Conservation (phyloP, 2,329 filamentous ascomycete species). For the Ophiostoma populinum region DNA sequence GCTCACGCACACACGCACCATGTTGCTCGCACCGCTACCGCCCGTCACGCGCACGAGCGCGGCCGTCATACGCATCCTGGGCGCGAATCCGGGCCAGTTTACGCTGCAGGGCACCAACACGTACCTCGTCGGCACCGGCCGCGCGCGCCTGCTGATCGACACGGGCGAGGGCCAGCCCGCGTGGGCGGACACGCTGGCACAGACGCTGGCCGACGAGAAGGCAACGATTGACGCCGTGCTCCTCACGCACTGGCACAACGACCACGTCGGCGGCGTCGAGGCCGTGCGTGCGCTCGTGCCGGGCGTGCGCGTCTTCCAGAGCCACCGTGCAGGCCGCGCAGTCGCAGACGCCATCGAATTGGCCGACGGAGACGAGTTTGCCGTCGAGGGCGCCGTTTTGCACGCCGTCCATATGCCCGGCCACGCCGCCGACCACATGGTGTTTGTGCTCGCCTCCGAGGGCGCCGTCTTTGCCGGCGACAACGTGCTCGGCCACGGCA, state of each 20-base stretch:
- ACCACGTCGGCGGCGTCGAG: slow-evolving; percentile 71
- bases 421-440: slow-evolving; percentile 56
- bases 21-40: slow-evolving; percentile 43
- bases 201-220: slow-evolving; percentile 48
- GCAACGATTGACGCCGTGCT: slow-evolving; percentile 52
- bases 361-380: slow-evolving; percentile 31
- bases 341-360: slow-evolving; percentile 15
- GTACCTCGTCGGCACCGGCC: slow-evolving; percentile 70
- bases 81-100: slow-evolving; percentile 78
- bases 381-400: slow-evolving; percentile 37
- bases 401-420: slow-evolving; percentile 49
- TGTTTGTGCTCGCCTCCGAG: slow-evolving; percentile 42
- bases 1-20: slow-evolving; percentile 8
- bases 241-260: slow-evolving; percentile 83
- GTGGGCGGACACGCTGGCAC: slow-evolving; percentile 52
- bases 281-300: slow-evolving; percentile 45
- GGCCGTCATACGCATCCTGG: slow-evolving; percentile 66
- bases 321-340: slow-evolving; percentile 23
- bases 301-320: slow-evolving; percentile 42
- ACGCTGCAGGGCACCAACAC: slow-evolving; percentile 75
- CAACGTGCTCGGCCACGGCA: slow-evolving; percentile 59
- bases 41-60: slow-evolving; percentile 64
- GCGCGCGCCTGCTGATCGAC: slow-evolving; percentile 64
- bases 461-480: slow-evolving; percentile 57
- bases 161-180: slow-evolving; percentile 65